These are phyloP conservation scores for Ramichloridium luteum DNA, from an alignment of 2,329 filamentous ascomycete species.

Conservation along the genomic window DNA sequence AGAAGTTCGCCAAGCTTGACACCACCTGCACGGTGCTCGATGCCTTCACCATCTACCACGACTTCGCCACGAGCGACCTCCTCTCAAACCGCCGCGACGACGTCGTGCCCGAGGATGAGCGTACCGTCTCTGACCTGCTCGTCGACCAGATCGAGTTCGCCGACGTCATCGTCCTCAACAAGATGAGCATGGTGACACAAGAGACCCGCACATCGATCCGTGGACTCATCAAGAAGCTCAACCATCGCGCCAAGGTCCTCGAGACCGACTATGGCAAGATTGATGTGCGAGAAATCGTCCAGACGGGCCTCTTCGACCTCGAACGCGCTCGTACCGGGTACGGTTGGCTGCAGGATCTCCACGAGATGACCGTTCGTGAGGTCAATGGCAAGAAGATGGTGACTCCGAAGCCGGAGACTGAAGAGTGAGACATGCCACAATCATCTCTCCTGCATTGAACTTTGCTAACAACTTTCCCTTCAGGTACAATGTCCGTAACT, in stretches of 20 bases:
- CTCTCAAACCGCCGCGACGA: constrained; percentile 50
- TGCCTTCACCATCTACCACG: constrained; percentile 58
- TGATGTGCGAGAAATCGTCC: constrained; percentile 50
- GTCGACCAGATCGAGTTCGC: constrained; percentile 70
- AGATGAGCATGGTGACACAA: constrained; percentile 47
- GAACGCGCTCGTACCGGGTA: constrained; percentile 51
- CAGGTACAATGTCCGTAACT: constrained; percentile 56
- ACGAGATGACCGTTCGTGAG: constrained; percentile 53
- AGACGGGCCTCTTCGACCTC: constrained; percentile 53
- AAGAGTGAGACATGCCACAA: constrained; percentile 42
- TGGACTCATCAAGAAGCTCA: constrained; percentile 40
- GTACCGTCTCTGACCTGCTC: constrained; percentile 63
- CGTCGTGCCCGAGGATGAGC: constrained; percentile 54
- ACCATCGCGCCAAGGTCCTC: constrained; percentile 53
- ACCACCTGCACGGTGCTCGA: constrained; percentile 63
- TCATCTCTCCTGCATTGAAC: constrained; percentile 2
- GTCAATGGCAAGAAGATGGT: constrained; percentile 43
- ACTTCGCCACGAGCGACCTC: constrained; percentile 59
- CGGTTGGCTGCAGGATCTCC: constrained; percentile 59
- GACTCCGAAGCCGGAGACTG: constrained; percentile 56
- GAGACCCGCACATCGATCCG: constrained; percentile 22
- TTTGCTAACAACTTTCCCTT: background rate
- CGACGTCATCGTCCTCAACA: constrained; percentile 61
- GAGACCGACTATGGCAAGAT: constrained; percentile 48
- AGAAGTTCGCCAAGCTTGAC: constrained; percentile 54